A percentile compares a stretch with the other conserved stretches of the same genome.
phyloP scores from a whole-genome alignment of 306 rosid genomes.

The Crotalaria pallida region DNA sequence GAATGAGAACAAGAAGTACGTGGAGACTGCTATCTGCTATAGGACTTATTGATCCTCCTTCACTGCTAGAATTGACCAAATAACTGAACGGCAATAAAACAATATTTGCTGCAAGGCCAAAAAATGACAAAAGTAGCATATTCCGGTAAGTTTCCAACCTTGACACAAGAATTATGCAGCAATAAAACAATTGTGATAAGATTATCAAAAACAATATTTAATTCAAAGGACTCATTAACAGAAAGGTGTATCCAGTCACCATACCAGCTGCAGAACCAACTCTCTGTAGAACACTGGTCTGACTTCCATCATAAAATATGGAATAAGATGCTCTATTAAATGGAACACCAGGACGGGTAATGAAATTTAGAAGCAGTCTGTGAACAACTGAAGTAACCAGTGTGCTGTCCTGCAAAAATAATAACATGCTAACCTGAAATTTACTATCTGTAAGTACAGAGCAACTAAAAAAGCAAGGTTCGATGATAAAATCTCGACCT shows the following conservation, averaged over 20 bases:
- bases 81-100: slow-evolving; percentile 79
- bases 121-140: slow-evolving; percentile 6
- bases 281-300: slow-evolving; percentile 84
- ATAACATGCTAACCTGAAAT: slow-evolving; percentile 22
- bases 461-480: slow-evolving; percentile 14
- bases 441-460: slow-evolving; percentile 7
- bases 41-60: slow-evolving; percentile 64
- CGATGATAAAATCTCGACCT: slow-evolving; percentile 22
- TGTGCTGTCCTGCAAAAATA: slow-evolving; percentile 73
- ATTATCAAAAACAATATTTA: background rate
- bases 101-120: slow-evolving; percentile 70
- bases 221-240: background rate
- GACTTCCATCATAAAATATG: slow-evolving; percentile 65
- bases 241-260: slow-evolving; percentile 11
- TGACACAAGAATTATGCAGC: slow-evolving; percentile 14
- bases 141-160: slow-evolving; percentile 18
- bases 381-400: slow-evolving; percentile 64
- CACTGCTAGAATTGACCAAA: slow-evolving; percentile 71
- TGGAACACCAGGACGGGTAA: slow-evolving; percentile 45
- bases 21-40: slow-evolving; percentile 86
- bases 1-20: slow-evolving; percentile 84
- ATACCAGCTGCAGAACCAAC: slow-evolving; percentile 99
- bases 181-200: background rate
- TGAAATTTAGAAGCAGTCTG: slow-evolving; percentile 68
- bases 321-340: slow-evolving; percentile 58